Evolutionary conservation across 305 asterid species (phyloP).

Genomic region (Nicotiana rustica): DNA sequence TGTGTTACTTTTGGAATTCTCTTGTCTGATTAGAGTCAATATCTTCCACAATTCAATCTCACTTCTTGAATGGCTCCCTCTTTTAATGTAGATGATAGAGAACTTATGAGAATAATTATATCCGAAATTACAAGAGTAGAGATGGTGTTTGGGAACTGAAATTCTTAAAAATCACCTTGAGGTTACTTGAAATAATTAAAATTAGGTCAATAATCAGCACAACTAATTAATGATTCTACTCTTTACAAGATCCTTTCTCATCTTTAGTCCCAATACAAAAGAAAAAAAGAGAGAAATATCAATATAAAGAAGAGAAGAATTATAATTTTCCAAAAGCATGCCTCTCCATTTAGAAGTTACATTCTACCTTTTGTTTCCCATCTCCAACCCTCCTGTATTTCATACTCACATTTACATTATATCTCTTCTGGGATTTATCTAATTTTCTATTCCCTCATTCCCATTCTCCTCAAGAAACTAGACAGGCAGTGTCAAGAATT

Average conservation of each 20-base stretch:
- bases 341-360: constrained; percentile 34
- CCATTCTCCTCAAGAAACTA: constrained; percentile 22
- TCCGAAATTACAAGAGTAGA: background rate
- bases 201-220: constrained; percentile 41
- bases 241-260: constrained; percentile 50
- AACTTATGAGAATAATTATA: background rate
- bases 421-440: constrained; percentile 35
- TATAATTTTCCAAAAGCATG: constrained; percentile 36
- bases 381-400: constrained; percentile 29
- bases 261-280: constrained; percentile 35
- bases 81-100: background rate
- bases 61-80: background rate
- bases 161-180: background rate
- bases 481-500: background rate
- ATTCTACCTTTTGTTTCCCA: constrained; percentile 23
- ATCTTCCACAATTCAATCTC: no score
- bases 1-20: no score
- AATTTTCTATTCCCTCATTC: constrained; percentile 38
- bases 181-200: constrained; percentile 25
- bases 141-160: background rate
- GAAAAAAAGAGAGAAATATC: constrained; percentile 23
- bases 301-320: constrained; percentile 22
- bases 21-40: no score
- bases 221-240: constrained; percentile 43
- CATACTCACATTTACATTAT: constrained; percentile 37